phyloP scores from a whole-genome alignment of 2,329 filamentous ascomycete genomes.

The Magnaporthiopsis poae region DNA sequence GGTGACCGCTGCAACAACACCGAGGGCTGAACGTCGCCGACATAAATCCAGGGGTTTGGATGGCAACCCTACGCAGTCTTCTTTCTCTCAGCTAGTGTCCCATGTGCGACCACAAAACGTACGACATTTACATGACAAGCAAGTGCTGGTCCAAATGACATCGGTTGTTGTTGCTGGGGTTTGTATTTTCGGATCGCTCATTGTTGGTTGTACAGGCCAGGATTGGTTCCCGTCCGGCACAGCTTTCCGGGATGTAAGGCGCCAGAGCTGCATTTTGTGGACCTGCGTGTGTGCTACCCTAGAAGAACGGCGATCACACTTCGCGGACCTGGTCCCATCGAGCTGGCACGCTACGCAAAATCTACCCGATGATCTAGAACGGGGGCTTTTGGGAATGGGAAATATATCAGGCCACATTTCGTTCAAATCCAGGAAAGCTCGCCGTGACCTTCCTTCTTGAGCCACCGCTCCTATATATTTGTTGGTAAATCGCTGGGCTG shows the following conservation, averaged over 20 bases:
- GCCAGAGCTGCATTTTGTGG: neutral
- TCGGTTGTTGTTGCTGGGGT: neutral
- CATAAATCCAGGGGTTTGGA: no score
- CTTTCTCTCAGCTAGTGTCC: neutral
- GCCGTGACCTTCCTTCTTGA: no score
- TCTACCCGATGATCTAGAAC: neutral
- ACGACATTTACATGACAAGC: neutral
- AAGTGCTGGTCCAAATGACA: neutral
- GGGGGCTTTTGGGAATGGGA: no score
- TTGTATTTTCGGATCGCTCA: neutral
- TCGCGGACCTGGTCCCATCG: neutral
- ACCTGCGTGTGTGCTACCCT: neutral
- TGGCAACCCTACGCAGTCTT: no score
- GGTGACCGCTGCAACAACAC: no score
- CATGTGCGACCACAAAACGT: neutral
- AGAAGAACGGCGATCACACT: neutral
- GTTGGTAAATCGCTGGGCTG: no score
- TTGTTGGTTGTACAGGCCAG: neutral
- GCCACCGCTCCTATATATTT: no score
- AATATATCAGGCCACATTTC: no score
- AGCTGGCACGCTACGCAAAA: neutral
- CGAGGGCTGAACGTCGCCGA: no score
- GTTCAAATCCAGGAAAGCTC: no score
- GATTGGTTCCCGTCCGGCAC: neutral
- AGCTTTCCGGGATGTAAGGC: no score